Evolutionary conservation across 768 basidiomycete species (phyloP).

Genomic region (Pisolithus marmoratus): DNA sequence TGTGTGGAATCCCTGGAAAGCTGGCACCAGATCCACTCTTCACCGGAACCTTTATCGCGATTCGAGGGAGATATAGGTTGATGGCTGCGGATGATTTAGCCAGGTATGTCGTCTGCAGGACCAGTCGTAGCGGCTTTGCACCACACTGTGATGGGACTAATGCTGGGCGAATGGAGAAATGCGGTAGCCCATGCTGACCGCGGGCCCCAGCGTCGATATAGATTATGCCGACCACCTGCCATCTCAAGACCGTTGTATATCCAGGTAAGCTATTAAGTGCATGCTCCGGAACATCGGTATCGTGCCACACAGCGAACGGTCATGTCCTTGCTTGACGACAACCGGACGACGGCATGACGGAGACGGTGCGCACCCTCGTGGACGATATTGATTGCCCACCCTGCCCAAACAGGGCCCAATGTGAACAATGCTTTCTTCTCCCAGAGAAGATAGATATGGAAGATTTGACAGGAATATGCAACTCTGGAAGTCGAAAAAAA

Average conservation of each 20-base stretch:
- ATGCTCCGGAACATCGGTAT: no score
- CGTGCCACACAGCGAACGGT: no score
- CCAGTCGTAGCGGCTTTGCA: slow-evolving; percentile 4
- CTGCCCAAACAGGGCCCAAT: no score
- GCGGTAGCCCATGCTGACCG: neutral
- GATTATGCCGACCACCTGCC: slow-evolving; percentile 4
- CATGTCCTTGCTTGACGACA: neutral
- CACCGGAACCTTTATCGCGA: slow-evolving; percentile 16
- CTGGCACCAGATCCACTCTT: slow-evolving; percentile 17
- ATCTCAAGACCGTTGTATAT: slow-evolving; percentile 14
- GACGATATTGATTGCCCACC: no score
- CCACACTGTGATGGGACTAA: neutral
- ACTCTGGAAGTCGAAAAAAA: neutral
- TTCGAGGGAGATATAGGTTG: slow-evolving; percentile 17
- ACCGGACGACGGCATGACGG: neutral
- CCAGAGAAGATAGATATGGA: no score
- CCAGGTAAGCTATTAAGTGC: no score
- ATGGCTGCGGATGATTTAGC: no score
- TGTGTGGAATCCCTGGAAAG: slow-evolving; percentile 15
- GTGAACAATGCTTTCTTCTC: no score
- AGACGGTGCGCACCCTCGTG: neutral
- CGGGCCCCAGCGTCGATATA: neutral
- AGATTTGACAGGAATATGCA: neutral
- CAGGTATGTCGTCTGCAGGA: slow-evolving; percentile 6
- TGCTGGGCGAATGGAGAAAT: neutral